Evolutionary conservation across 306 rosid species (phyloP).

Genomic region (Trichosanthes truncata): DNA sequence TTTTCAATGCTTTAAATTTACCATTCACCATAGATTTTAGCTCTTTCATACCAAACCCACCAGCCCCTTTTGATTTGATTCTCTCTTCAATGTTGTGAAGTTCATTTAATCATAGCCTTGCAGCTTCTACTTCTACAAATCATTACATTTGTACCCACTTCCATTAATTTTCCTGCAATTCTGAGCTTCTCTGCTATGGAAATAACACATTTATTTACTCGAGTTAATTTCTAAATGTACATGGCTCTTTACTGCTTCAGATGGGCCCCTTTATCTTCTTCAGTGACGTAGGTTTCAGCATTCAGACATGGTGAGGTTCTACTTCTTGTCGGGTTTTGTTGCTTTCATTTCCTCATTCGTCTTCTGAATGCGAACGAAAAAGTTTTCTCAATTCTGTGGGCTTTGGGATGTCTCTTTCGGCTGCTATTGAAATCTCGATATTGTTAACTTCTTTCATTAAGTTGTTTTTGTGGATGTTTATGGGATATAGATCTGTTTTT

Average conservation of each 20-base stretch:
- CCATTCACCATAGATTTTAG: background rate
- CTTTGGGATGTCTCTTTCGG: background rate
- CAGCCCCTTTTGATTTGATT: background rate
- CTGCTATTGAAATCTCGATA: background rate
- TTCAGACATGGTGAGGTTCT: conserved; percentile 11
- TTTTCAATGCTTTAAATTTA: conserved; percentile 5
- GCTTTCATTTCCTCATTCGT: background rate
- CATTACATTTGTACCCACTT: background rate
- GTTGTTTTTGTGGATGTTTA: background rate
- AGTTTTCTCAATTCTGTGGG: conserved; percentile 2
- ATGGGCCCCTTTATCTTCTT: conserved; percentile 11
- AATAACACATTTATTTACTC: background rate
- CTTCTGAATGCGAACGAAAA: background rate
- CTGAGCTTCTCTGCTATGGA: background rate
- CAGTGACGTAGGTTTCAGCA: conserved; percentile 2
- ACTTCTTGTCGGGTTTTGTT: conserved; percentile 2
- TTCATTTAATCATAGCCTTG: background rate
- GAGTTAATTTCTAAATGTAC: background rate
- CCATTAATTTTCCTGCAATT: background rate
- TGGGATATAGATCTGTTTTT: conserved; percentile 2
- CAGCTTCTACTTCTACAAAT: background rate
- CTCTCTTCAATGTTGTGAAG: background rate
- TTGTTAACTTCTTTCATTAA: background rate
- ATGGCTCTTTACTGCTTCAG: background rate
- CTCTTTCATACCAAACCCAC: background rate